A percentile compares a stretch with the other conserved stretches of the same genome.
Evolutionary conservation across 106 monocot genomes (phyloP).

Genomic region (Dioscorea dumetorum): DNA sequence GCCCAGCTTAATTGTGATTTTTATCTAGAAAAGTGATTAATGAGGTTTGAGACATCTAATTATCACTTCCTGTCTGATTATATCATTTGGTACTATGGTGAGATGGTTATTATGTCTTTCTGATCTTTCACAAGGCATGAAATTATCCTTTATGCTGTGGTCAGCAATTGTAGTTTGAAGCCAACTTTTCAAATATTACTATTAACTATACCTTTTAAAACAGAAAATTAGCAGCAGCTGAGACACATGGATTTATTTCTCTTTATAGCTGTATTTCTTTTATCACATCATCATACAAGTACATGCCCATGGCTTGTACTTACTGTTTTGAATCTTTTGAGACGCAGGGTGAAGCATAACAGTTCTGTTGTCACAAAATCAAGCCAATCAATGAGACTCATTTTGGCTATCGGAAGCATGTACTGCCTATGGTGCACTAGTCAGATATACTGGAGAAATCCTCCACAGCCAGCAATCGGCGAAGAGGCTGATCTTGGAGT

Average conservation of each 20-base stretch:
- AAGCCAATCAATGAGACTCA: slow-evolving; percentile 41
- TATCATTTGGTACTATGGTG: too few relatives aligned
- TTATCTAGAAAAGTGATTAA: too few relatives aligned
- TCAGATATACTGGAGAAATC: slow-evolving; percentile 71
- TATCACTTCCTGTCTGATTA: too few relatives aligned
- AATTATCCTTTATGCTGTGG: not conserved
- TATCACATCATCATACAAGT: not conserved
- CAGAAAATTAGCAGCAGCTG: not conserved
- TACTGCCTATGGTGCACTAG: slow-evolving; percentile 77
- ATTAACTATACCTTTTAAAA: not conserved
- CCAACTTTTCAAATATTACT: not conserved
- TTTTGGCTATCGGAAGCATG: slow-evolving; percentile 34
- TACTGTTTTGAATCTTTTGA: not conserved
- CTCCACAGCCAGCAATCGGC: slow-evolving; percentile 73
- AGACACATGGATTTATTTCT: too few relatives aligned
- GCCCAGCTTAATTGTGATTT: too few relatives aligned
- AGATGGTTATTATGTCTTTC: too few relatives aligned
- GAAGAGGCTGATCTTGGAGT: slow-evolving; percentile 98
- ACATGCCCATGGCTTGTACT: not conserved
- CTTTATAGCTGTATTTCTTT: not conserved
- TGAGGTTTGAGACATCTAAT: too few relatives aligned
- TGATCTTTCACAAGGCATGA: too few relatives aligned
- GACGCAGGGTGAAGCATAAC: slow-evolving; percentile 47
- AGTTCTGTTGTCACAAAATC: slow-evolving; percentile 42
- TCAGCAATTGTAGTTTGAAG: not conserved